Evolutionary conservation across 2,329 filamentous ascomycete species (phyloP), one percentile per base, ranked within the genome.

Genomic region (Neofusicoccum umdonicola): DNA sequence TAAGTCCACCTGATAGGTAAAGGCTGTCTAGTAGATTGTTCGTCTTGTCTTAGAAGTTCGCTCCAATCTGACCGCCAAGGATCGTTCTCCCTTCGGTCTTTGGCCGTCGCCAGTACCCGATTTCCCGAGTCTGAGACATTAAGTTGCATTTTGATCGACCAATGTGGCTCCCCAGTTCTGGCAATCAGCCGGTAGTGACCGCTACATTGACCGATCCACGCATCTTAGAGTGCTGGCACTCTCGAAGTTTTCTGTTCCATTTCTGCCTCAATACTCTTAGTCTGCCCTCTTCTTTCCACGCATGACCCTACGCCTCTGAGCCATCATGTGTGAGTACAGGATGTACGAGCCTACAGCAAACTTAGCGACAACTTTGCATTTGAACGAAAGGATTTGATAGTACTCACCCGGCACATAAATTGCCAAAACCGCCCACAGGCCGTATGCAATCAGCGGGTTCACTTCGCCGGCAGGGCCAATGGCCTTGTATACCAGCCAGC

Each of bases 281-380:
- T 74, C 78, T 66, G 74, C 74, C 63, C 75, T 78, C 78, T 84
- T 86, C 73, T 88, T 85, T 45, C 83, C 85, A 63, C 87, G 85
- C 81, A 92, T 82, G 62, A 94, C 87, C 84, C 92, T 96, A 69
- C 87, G 84, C 70, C 94, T 85, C 84, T 99, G 95, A 67, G 84
- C 84, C 83, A 98, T 91, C 95, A 99, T 98, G 79, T 99, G 91
- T 22, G 91, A 92, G 76, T 95, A 98, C 65, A 98, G 80, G 64
- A 96, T 85, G 72, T 95, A 96, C 3, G 91, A 86, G 73, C 81
- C 92, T 90, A 13, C 4, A 11, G 17, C n/a, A 4, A 42, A 19
- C 12, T 39, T 13, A 41, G 50, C 62, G 9, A 31, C 27, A 31
- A 22, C 22, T 13, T 39, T 1, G 17, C 48, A 39, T 31, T 44